Evolutionary conservation across 768 basidiomycete genomes (phyloP).

Genomic region (Suillus subluteus): DNA sequence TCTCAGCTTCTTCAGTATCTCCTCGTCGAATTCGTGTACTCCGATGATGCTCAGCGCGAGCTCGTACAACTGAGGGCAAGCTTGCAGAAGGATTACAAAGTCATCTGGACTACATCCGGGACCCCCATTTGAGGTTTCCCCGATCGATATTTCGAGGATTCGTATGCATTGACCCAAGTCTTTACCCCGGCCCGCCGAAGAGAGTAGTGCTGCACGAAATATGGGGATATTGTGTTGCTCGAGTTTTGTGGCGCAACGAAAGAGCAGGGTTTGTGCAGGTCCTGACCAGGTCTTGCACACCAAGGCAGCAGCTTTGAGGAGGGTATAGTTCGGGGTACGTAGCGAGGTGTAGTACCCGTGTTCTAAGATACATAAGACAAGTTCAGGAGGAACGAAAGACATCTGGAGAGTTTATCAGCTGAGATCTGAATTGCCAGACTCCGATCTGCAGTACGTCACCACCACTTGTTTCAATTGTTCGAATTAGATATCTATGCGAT

Average conservation of each 20-base stretch:
- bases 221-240: slow-evolving; percentile 2
- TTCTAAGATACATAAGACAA: slow-evolving; percentile 28
- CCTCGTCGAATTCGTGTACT: slow-evolving; percentile 34
- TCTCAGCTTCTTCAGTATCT: slow-evolving; percentile 30
- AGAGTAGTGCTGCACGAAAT: slow-evolving; percentile 22
- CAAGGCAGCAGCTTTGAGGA: slow-evolving; percentile 28
- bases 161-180: slow-evolving; percentile 23
- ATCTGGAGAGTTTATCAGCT: slow-evolving; percentile 13
- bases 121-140: slow-evolving; percentile 9
- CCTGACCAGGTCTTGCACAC: slow-evolving; percentile 32
- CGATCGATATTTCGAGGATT: slow-evolving; percentile 27
- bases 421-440: neutral
- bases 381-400: slow-evolving; percentile 26
- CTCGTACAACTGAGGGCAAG: slow-evolving; percentile 39
- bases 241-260: slow-evolving; percentile 23
- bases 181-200: slow-evolving; percentile 20
- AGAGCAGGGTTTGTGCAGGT: slow-evolving; percentile 34
- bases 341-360: slow-evolving; percentile 25
- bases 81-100: slow-evolving; percentile 25
- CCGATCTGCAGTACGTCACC: neutral
- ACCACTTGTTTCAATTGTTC: neutral
- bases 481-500: neutral
- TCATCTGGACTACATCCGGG: slow-evolving; percentile 12
- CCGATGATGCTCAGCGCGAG: slow-evolving; percentile 29
- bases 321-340: slow-evolving; percentile 22